Evolutionary conservation across 345 rosid species (phyloP).

Genomic region (Adansonia digitata): DNA sequence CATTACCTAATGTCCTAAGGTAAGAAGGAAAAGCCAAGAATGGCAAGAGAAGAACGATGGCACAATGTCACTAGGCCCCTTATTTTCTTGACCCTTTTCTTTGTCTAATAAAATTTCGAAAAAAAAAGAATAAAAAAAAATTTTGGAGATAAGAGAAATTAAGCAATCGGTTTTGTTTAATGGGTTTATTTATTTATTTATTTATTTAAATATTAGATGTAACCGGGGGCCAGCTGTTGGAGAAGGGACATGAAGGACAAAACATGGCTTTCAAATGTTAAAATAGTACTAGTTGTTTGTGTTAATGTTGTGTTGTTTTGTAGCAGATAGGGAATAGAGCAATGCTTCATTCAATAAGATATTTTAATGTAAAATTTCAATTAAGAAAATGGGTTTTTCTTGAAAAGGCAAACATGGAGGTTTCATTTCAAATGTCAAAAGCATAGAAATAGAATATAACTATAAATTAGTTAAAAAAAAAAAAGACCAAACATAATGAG

Average conservation of each 20-base stretch:
- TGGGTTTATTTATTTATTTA: constrained; percentile 1
- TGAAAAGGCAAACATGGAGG: background rate
- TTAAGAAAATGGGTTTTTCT: constrained; percentile 12
- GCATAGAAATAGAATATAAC: background rate
- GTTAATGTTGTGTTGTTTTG: constrained; percentile 12
- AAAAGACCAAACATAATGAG: background rate
- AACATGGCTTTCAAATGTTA: constrained; percentile 20
- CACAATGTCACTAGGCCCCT: constrained; percentile 3
- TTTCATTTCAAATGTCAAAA: constrained; percentile 13
- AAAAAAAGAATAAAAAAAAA: background rate
- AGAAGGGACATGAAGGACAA: constrained; percentile 14
- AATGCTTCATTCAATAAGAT: constrained; percentile 12
- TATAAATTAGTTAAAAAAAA: background rate
- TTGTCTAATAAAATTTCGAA: background rate
- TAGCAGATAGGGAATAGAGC: constrained; percentile 7
- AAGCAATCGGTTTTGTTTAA: background rate
- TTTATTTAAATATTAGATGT: background rate
- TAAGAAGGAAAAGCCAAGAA: background rate
- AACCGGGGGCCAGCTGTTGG: constrained; percentile 2
- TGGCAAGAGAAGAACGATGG: background rate
- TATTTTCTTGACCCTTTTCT: background rate
- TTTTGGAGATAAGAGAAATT: background rate
- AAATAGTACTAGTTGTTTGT: constrained; percentile 6
- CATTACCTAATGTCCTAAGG: background rate
- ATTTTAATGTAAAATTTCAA: background rate